Conservation (phyloP, 116 monocot genomes). For the Dioscorea cayenensis region DNA sequence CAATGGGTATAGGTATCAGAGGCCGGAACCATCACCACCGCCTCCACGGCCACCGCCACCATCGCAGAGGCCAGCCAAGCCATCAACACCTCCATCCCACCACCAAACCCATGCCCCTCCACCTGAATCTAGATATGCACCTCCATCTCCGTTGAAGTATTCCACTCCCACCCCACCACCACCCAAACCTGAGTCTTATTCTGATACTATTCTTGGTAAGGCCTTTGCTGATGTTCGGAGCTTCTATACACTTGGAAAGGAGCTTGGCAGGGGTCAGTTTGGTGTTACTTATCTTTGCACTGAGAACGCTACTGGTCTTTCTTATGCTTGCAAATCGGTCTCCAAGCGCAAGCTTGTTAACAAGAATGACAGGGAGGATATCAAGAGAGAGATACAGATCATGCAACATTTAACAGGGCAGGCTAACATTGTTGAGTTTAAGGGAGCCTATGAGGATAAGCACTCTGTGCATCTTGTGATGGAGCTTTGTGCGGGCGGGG, state of each 20-base stretch:
- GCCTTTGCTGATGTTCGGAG: conserved; percentile 32
- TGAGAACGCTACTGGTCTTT: conserved; percentile 20
- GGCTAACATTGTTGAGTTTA: conserved; percentile 58
- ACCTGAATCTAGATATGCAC: conserved; percentile 6
- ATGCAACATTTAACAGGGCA: conserved; percentile 61
- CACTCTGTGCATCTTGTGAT: conserved; percentile 47
- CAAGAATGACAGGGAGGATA: conserved; percentile 41
- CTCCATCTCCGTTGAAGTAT: conserved; percentile 15
- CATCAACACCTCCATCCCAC: conserved; percentile 12
- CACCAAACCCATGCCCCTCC: conserved; percentile 1
- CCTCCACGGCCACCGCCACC: background rate
- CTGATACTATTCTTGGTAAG: conserved; percentile 35
- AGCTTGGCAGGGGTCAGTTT: conserved; percentile 60
- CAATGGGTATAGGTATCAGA: background rate
- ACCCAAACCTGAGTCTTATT: conserved; percentile 1
- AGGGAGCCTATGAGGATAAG: conserved; percentile 51
- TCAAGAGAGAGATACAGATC: conserved; percentile 48
- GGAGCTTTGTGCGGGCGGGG: conserved; percentile 64
- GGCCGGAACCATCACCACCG: background rate
- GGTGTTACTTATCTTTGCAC: conserved; percentile 54
- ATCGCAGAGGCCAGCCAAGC: conserved; percentile 5
- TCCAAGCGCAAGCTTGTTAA: conserved; percentile 50
- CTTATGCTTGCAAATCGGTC: conserved; percentile 54
- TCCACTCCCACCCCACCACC: conserved; percentile 3
- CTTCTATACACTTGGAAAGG: conserved; percentile 42